Evolutionary conservation across 441 rosid species (phyloP).

Genomic region (Manihot esculenta): DNA sequence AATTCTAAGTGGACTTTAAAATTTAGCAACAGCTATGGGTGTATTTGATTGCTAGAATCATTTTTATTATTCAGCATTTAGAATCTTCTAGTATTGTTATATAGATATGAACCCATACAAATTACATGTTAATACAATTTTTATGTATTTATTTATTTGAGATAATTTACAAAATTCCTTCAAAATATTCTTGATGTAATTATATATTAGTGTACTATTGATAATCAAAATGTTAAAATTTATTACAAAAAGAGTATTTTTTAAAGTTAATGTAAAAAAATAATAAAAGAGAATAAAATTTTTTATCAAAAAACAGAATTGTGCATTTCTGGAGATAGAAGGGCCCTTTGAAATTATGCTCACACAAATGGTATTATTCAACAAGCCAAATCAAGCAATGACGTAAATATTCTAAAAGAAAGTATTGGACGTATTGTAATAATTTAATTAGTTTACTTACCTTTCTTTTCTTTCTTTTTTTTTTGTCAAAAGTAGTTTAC

Average conservation of each 20-base stretch:
- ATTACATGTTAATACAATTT: not conserved
- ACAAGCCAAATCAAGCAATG: not conserved
- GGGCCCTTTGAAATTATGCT: not conserved
- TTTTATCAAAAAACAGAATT: no score
- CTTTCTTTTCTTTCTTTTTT: no score
- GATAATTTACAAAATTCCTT: not conserved
- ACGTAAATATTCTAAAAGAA: no score
- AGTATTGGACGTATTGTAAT: not conserved
- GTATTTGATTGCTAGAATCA: not conserved
- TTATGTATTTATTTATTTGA: not conserved
- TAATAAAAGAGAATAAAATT: no score
- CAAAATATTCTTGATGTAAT: not conserved
- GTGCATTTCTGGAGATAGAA: not conserved
- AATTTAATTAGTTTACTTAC: no score
- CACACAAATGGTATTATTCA: no score
- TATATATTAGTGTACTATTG: not conserved
- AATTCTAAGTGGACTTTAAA: no score
- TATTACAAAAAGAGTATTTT: no score
- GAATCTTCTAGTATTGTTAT: not conserved
- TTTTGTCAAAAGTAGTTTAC: not conserved
- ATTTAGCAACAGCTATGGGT: not conserved
- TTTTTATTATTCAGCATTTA: no score
- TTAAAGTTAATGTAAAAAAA: not conserved
- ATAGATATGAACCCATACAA: not conserved
- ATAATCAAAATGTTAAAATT: no score